Conservation (phyloP, 2,329 filamentous ascomycete genomes). For the Nectriaceae sp. region DNA sequence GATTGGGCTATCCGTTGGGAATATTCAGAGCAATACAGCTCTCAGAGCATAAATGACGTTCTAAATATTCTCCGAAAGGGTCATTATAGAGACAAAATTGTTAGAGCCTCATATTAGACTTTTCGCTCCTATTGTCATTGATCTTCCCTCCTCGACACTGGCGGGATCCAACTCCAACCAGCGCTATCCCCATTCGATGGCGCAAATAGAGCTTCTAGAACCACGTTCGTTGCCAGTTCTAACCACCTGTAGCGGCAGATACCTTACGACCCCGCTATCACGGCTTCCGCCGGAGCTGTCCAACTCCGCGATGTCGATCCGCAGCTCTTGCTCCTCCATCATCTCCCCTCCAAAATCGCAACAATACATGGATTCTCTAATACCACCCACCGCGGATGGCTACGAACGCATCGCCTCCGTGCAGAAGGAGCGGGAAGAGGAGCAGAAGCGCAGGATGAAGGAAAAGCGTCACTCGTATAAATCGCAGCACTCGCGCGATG, state of each 20-base stretch:
- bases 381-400: constrained; percentile 47
- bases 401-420: constrained; percentile 51
- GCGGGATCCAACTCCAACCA: too few relatives aligned
- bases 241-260: constrained; percentile 3
- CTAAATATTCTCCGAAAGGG: too few relatives aligned
- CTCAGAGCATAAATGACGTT: too few relatives aligned
- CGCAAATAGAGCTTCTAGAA: constrained; percentile 27
- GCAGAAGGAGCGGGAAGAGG: constrained; percentile 49
- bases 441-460: constrained; percentile 43
- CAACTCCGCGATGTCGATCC: constrained; percentile 16
- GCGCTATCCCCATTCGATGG: constrained; percentile 13
- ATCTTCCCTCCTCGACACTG: too few relatives aligned
- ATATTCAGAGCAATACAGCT: too few relatives aligned
- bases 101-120: too few relatives aligned
- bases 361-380: constrained; percentile 53
- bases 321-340: constrained; percentile 19
- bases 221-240: constrained; percentile 16
- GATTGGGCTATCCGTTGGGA: too few relatives aligned
- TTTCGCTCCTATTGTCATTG: neutral
- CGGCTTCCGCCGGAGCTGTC: constrained; percentile 10
- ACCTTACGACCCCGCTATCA: constrained; percentile 17
- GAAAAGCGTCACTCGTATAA: constrained; percentile 39
- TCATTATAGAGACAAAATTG: too few relatives aligned
- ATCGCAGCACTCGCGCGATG: constrained; percentile 24
- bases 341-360: constrained; percentile 31